Evolutionary conservation across 352 stramenopile genomes (phyloP).

Genomic region (Phytophthora tentaculata): DNA sequence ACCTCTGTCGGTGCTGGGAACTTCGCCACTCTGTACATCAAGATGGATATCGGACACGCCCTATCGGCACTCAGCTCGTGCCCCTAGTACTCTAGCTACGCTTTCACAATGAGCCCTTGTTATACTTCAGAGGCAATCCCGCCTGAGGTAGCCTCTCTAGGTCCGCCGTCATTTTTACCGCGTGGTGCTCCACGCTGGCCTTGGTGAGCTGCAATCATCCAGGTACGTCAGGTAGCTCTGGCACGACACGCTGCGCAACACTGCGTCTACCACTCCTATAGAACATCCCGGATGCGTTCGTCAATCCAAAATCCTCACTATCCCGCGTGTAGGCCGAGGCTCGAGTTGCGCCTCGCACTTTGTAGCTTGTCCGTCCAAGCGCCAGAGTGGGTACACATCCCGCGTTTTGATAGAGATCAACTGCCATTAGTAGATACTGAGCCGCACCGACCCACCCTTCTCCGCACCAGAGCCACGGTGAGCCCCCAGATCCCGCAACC

Average conservation of each 20-base stretch:
- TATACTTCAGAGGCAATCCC: slow-evolving; percentile 7
- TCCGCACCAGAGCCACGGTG: too few species aligned
- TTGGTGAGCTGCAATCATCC: not conserved
- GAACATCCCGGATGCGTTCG: not conserved
- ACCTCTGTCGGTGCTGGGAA: too few species aligned
- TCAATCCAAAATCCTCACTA: not conserved
- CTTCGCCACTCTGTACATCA: too few species aligned
- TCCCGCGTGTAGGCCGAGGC: not conserved
- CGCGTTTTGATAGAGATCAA: not conserved
- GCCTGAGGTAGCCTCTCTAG: not conserved
- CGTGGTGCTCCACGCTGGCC: not conserved
- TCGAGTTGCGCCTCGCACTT: too few species aligned
- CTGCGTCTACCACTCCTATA: not conserved
- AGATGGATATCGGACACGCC: too few species aligned
- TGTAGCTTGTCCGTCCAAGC: not conserved
- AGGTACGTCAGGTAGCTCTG: not conserved
- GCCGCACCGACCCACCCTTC: too few species aligned
- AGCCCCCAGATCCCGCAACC: too few species aligned
- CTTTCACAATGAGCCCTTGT: slow-evolving; percentile 28
- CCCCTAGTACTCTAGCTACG: slow-evolving; percentile 28
- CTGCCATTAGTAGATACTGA: not conserved
- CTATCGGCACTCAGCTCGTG: slow-evolving; percentile 24
- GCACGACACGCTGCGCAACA: not conserved
- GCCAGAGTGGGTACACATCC: not conserved
- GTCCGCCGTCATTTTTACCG: not conserved